Base-by-base conservation (phyloP, 2,329 filamentous ascomycete genomes). In the Aspergillus sp. region DNA sequence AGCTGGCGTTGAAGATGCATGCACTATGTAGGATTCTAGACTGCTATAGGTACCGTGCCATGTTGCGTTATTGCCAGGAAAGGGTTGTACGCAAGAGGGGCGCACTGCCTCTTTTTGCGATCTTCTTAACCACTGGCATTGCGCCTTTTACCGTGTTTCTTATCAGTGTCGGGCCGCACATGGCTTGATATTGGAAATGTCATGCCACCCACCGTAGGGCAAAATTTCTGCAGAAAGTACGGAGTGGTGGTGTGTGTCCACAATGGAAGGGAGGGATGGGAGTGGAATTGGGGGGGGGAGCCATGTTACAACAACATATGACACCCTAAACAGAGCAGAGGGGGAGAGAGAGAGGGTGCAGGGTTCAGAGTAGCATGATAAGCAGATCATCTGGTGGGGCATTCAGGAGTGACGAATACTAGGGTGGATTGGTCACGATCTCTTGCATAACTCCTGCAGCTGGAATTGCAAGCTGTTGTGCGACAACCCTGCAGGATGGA, bases 301-400 rank as follows among this genome's bases (percentile, higher is more conserved):
- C n/a, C 30, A 30, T 19, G 36, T 30, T 21, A n/a, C 23, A 54
- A 54, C 52, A 54, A 55, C 53, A 47, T 55, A 55, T 55, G 53
- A 55, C 42, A 55, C 53, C 17, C 47, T 11, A 32, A 50, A 50
- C 47, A 6, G 23, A 50, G 25, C 47, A 27, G 25, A 50, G n/a
- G 47, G 52, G 11, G 30, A 36, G 32, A 36, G 30, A 11, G 30
- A 36, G 41, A 36, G 41, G 17, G 41, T 55, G 53, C 53, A 55
- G 53, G 53, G 52, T 41, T 47, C 39, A 17, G n/a, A 21, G 25
- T 55, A 55, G 53, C 53, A 55, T 55, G 53, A 55, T 55, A 55
- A 55, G 53, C 53, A 55, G 53, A 55, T 47, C 53, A 55, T 47
- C 53, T 55, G 17, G 53, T 55, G 53, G 53, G 53, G 53, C 53